phyloP scores from a whole-genome alignment of 192 early-diverging fungal species.

The Rhizophagus sp. region DNA sequence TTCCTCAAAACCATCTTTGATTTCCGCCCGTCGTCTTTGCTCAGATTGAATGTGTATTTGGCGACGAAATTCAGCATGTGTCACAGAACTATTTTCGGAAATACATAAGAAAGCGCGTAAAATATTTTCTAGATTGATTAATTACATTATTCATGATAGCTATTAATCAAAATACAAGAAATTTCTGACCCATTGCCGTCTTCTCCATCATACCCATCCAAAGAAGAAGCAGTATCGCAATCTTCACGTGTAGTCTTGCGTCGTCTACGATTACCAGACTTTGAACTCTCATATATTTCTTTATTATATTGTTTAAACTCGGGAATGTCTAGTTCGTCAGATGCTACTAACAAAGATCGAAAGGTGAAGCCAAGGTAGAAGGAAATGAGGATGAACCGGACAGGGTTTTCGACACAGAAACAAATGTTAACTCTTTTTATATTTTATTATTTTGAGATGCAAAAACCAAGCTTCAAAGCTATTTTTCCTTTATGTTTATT shows the following conservation, averaged over 20 bases:
- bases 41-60: slow-evolving; percentile 53
- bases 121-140: not conserved
- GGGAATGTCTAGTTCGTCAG: slow-evolving; percentile 23
- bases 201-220: slow-evolving; percentile 30
- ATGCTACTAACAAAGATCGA: slow-evolving; percentile 10
- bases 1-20: slow-evolving; percentile 53
- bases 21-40: slow-evolving; percentile 49
- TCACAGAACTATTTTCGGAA: slow-evolving; percentile 19
- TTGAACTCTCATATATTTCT: slow-evolving; percentile 31
- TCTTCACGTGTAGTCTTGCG: slow-evolving; percentile 31
- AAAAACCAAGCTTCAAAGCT: not conserved
- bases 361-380: not conserved
- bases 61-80: slow-evolving; percentile 43
- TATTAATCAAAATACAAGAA: not conserved
- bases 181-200: slow-evolving; percentile 21
- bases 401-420: not conserved
- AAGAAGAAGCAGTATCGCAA: slow-evolving; percentile 26
- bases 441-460: too few species aligned
- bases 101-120: not conserved
- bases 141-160: not conserved
- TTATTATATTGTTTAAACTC: slow-evolving; percentile 29
- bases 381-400: not conserved
- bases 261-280: slow-evolving; percentile 26
- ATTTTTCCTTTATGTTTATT: not conserved
- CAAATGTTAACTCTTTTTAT: not conserved